Evolutionary conservation across 345 rosid species (phyloP), one percentile per base, ranked within the genome.

Genomic region (Draba incana): DNA sequence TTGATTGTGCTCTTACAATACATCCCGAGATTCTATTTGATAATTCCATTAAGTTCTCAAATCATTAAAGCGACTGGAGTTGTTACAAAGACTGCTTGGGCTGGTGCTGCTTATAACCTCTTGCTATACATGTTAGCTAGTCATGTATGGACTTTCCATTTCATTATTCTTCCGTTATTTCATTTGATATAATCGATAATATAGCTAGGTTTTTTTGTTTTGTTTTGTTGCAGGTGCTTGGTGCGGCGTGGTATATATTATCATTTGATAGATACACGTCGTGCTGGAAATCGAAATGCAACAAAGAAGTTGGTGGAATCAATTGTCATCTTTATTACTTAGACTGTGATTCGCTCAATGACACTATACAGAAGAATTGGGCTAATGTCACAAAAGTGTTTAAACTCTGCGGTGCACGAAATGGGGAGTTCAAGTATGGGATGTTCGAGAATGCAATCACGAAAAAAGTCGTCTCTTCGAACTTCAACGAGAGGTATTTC

Each of bases 101-200:
- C 97, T 10, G 96, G 93, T n/a, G 97, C 98, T 71, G 97, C 93
- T 5, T 92, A 88, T 57, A 90, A 86, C 66, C 96, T 92, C 76
- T 64, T 86, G 41, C 65, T 92, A 23, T 90, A 80, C 83, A 84
- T 88, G 93, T 57, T 92, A 68, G 97, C 97, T 52, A 86, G 97
- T 66, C 97, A 92, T 81, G 98, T 90, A 81, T n/a, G 88, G 11
- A 55, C n/a, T n/a, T 13, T 27, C 15, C 47, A 13, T 35, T 15
- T 6, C 23, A 23, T 10, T 28, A 12, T 27, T 15, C 30, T 10
- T 15, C 30, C 15, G 2, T 10, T 23, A 41, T 31, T 23, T 58
- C 33, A 38, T 52, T 52, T 1, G 12, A 4, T 23, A 31, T 27
- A 23, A 10, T 50, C 3, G 8, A 20, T 25, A 16, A 10, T 35